These are phyloP conservation scores for Boletus subparvulus DNA, from an alignment of 768 basidiomycete genomes.

Conservation along the genomic window DNA sequence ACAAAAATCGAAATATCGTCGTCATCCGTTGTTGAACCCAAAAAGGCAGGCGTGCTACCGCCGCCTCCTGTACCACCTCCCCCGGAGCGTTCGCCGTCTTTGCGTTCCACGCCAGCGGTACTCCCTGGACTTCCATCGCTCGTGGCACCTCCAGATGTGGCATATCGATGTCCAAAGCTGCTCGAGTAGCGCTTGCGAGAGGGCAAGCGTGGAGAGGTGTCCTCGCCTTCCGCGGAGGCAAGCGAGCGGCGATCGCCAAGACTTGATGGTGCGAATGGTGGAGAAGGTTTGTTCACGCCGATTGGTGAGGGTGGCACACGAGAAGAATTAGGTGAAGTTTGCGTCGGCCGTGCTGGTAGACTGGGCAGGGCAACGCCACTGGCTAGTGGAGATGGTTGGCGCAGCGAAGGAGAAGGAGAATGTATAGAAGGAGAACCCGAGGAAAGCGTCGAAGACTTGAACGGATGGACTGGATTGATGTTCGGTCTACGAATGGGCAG, in stretches of 20 bases:
- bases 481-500: constrained; percentile 46
- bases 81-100: constrained; percentile 21
- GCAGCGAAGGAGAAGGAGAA: constrained; percentile 47
- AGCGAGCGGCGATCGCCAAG: constrained; percentile 43
- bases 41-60: constrained; percentile 37
- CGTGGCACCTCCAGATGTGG: constrained; percentile 40
- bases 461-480: constrained; percentile 44
- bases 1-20: constrained; percentile 79
- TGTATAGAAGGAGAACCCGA: constrained; percentile 49
- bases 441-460: constrained; percentile 52
- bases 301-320: constrained; percentile 43
- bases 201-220: constrained; percentile 27
- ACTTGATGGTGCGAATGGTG: constrained; percentile 44
- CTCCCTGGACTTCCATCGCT: constrained; percentile 36
- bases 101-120: constrained; percentile 14
- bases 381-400: constrained; percentile 46
- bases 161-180: constrained; percentile 74
- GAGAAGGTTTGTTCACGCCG: constrained; percentile 35
- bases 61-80: constrained; percentile 23
- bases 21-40: constrained; percentile 58
- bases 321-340: constrained; percentile 42
- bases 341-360: constrained; percentile 37
- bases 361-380: constrained; percentile 30
- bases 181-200: constrained; percentile 69
- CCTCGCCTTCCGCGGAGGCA: constrained; percentile 37